A percentile compares a stretch with the other conserved stretches of the same genome.
phyloP scores from a whole-genome alignment of 345 rosid species.

The Brassica nigra region DNA sequence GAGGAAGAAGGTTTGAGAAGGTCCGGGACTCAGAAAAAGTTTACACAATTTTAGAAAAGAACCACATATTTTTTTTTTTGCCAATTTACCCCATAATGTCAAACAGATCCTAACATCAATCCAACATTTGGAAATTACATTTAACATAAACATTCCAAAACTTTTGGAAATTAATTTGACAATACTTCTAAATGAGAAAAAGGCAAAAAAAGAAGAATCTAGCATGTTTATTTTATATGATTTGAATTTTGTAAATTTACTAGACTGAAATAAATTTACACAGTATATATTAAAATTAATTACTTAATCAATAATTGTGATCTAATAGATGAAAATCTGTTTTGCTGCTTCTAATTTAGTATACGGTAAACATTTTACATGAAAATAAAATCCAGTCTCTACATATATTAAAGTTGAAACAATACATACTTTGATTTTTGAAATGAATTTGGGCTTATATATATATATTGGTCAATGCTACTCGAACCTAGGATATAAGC shows the following conservation, averaged over 20 bases:
- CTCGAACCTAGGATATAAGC: too few relatives aligned
- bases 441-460: too few relatives aligned
- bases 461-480: too few relatives aligned
- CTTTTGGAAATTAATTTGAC: too few relatives aligned
- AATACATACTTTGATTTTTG: too few relatives aligned
- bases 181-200: too few relatives aligned
- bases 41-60: background rate
- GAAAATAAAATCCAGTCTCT: background rate
- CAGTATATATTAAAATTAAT: background rate
- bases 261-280: background rate
- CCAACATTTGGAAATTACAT: background rate
- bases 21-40: conserved; percentile 17
- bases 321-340: background rate
- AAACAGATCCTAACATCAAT: background rate
- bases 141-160: too few relatives aligned
- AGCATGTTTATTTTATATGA: background rate
- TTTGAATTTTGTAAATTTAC: background rate
- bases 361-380: background rate
- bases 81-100: background rate
- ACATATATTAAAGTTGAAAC: too few relatives aligned
- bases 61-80: background rate
- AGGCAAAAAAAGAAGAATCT: background rate
- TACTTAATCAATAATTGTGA: background rate
- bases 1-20: conserved; percentile 36
- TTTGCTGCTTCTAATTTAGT: background rate